A percentile compares a stretch with the other conserved stretches of the same genome.
Evolutionary conservation across 768 basidiomycete genomes (phyloP).

Genomic region (Serendipita indica): DNA sequence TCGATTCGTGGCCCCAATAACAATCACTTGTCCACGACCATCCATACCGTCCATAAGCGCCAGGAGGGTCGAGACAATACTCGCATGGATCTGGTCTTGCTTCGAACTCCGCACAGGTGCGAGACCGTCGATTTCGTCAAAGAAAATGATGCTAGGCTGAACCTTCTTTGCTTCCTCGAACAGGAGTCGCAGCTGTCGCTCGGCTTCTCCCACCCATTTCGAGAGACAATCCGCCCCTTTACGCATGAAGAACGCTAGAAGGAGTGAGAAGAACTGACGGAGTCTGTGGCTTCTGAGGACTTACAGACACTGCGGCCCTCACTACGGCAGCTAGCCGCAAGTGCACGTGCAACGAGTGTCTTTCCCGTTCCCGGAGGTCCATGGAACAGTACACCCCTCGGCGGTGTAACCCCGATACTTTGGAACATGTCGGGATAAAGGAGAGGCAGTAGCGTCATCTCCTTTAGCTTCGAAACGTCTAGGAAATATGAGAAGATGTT

Average conservation of each 20-base stretch:
- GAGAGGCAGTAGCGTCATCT: conserved; percentile 93
- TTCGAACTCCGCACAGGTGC: conserved; percentile 97
- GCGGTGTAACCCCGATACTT: conserved; percentile 84
- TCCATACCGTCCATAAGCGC: conserved; percentile 99
- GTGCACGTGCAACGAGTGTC: conserved; percentile 82
- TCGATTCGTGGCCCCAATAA: conserved; percentile 95
- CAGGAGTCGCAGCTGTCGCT: conserved; percentile 81
- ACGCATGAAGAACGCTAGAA: conserved; percentile 93
- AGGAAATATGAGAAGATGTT: conserved; percentile 8
- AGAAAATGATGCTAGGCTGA: conserved; percentile 97
- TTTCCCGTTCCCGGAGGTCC: conserved; percentile 99
- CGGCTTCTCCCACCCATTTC: conserved; percentile 99
- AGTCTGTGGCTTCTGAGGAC: conserved; percentile 19
- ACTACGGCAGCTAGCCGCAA: conserved; percentile 82
- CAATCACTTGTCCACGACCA: conserved; percentile 86
- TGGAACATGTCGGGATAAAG: conserved; percentile 96
- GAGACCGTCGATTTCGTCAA: conserved; percentile 97
- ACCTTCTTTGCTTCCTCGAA: conserved; percentile 90
- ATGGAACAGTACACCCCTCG: conserved; percentile 91
- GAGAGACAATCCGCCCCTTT: conserved; percentile 96
- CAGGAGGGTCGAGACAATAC: conserved; percentile 87
- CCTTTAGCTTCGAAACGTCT: conserved; percentile 95
- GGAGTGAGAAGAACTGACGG: not conserved
- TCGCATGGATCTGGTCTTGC: conserved; percentile 97
- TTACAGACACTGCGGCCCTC: conserved; percentile 77